phyloP scores from a whole-genome alignment of 306 rosid species.

The Senna siamea region DNA sequence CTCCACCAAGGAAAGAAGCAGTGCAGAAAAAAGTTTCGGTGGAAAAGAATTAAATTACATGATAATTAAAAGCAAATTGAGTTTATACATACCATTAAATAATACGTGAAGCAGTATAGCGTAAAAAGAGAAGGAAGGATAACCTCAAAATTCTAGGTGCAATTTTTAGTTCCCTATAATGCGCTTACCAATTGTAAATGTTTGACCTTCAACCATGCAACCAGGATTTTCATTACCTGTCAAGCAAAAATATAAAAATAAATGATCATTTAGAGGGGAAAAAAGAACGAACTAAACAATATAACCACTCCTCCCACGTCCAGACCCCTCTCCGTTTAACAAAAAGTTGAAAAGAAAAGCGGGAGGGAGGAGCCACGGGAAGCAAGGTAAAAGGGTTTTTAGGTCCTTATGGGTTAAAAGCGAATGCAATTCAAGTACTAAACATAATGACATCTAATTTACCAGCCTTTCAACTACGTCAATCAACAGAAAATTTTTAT shows the following conservation, averaged over 20 bases:
- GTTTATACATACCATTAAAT: not conserved
- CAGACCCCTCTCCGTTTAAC: conserved; percentile 10
- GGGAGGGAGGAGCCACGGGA: not conserved
- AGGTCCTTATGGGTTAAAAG: not conserved
- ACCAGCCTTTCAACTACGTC: conserved; percentile 19
- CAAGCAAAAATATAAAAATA: conserved; percentile 30
- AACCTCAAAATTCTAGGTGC: conserved; percentile 26
- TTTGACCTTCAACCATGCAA: conserved; percentile 90
- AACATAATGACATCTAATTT: conserved; percentile 7
- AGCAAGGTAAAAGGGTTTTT: not conserved
- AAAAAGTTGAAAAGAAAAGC: conserved; percentile 8
- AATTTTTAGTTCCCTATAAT: not conserved
- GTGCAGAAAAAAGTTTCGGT: not conserved
- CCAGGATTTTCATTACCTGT: conserved; percentile 84
- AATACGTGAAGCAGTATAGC: conserved; percentile 9
- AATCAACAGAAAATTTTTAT: conserved; percentile 10
- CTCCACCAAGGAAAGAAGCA: not conserved
- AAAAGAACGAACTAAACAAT: not conserved
- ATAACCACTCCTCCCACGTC: not conserved
- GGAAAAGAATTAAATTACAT: not conserved
- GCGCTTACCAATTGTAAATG: conserved; percentile 95
- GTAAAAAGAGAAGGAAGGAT: conserved; percentile 12
- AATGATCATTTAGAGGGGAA: not conserved
- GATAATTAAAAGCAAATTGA: no score
- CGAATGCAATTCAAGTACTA: not conserved